Percentiles rank a stretch among this genome's conserved stretches.
phyloP scores from a whole-genome alignment of 148 eudicot genomes.

The Rhododendron simsii region DNA sequence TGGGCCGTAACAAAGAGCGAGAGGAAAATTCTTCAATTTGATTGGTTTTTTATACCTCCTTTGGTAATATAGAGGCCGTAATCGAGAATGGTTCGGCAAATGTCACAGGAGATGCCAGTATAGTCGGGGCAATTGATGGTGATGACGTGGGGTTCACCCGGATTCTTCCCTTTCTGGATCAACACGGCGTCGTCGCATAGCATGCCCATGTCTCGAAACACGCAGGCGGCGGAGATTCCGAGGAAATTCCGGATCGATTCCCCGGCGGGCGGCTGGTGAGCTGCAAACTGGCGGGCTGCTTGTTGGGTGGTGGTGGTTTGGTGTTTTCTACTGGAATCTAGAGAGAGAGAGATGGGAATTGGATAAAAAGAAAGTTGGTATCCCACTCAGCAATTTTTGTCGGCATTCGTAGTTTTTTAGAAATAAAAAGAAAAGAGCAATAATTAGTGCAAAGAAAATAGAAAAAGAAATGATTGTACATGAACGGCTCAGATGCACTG shows the following conservation, averaged over 20 bases:
- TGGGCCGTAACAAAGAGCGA: not conserved
- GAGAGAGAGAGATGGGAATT: not conserved
- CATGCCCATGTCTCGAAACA: constrained; percentile 33
- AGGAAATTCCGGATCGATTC: not conserved
- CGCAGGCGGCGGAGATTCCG: not conserved
- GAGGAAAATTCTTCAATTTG: not conserved
- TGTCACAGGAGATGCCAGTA: constrained; percentile 71
- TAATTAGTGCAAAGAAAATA: too few species aligned
- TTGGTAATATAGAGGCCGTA: constrained; percentile 63
- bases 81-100: constrained; percentile 62
- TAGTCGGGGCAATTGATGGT: constrained; percentile 80
- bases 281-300: not conserved
- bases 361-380: not conserved
- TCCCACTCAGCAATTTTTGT: not conserved
- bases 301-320: not conserved
- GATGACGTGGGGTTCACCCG: constrained; percentile 52
- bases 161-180: constrained; percentile 43
- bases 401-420: not conserved
- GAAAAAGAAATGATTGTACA: too few species aligned
- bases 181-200: constrained; percentile 60
- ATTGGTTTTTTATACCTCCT: constrained; percentile 38
- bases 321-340: not conserved
- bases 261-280: not conserved
- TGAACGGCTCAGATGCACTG: too few species aligned
- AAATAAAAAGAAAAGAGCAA: not conserved